Evolutionary conservation across 441 rosid genomes (phyloP).

Genomic region (Pelargonium australe): DNA sequence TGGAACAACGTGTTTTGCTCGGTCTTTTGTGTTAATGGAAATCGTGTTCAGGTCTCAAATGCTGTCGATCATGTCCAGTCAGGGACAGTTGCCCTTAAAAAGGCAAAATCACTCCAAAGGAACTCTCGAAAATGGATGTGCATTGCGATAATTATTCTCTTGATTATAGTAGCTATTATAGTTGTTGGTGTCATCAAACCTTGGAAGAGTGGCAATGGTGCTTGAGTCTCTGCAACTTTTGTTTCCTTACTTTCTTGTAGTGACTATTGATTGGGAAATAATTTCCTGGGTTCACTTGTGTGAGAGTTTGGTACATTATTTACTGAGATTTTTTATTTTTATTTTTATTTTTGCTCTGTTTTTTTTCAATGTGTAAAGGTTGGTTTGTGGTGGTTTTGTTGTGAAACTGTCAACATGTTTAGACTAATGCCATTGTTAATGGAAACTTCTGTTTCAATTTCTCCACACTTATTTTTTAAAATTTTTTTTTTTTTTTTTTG

Average conservation of each 20-base stretch:
- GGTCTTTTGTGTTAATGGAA: constrained; percentile 16
- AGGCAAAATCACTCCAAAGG: constrained; percentile 33
- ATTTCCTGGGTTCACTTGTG: neutral
- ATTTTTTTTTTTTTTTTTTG: no score
- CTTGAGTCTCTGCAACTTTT: constrained; percentile 21
- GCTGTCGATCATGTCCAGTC: constrained; percentile 37
- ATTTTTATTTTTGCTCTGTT: no score
- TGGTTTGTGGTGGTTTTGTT: constrained; percentile 3
- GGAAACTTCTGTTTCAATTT: neutral
- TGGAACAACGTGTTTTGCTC: constrained; percentile 7
- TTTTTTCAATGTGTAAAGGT: neutral
- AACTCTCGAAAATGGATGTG: constrained; percentile 39
- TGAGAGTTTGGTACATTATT: neutral
- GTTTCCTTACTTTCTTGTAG: constrained; percentile 10
- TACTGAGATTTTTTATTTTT: neutral
- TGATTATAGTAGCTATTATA: constrained; percentile 32
- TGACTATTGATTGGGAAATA: neutral
- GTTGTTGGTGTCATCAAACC: constrained; percentile 35
- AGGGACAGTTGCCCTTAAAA: constrained; percentile 35
- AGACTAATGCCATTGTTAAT: neutral
- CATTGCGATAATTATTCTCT: constrained; percentile 37
- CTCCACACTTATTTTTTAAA: no score
- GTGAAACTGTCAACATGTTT: neutral
- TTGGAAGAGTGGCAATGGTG: constrained; percentile 31
- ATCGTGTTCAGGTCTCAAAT: constrained; percentile 29